Evolutionary conservation across 176 grass and related monocot genomes (phyloP), one percentile per base, ranked within the genome.

Genomic region (Puya raimondii): DNA sequence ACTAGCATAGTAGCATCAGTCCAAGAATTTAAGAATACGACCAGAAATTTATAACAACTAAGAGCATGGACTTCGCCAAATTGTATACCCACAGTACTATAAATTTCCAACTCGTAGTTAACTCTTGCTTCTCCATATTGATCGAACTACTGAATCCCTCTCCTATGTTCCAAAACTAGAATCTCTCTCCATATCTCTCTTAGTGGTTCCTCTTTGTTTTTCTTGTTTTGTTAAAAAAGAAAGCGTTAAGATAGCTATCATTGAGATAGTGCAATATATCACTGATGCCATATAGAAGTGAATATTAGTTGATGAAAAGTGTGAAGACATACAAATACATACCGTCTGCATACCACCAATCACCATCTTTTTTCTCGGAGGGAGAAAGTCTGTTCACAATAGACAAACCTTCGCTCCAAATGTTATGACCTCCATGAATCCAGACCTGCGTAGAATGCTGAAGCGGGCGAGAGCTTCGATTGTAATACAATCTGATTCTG

Each of bases 361-460:
- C 89, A 21, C 89, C 94, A 78, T 86, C 82, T 26, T 50, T 81
- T 74, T 90, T 86, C 22, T 90, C 68, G 27, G 79, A 83, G 51
- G 70, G 84, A 18, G 83, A 68, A 70, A 92, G 66, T 29, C 64
- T 85, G 79, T 88, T 78, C 53, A 63, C 8, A 63, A 97, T 76
- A 72, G 84, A 97, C 63, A 83, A 66, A 23, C 89, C 94, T 74
- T 97, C 86, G 47, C 42, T 80, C 94, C 94, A 97, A 71, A 82
- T 86, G 63, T 97, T 92, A 78, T 88, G 84, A 72, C 84, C 82
- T 67, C 94, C 94, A 79, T 96, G 92, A 80, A 97, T 78, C 89
- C 89, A 97, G 64, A 97, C 86, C 50, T 92, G 80, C 70, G 73
- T 78, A 67, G 83, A 71, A 90, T 90, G 79, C 56, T 78, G 84